Percentiles rank a stretch among this genome's conserved stretches.
Evolutionary conservation across 1,284 basidiomycete species (phyloP).

Genomic region (Ustilago tritici): DNA sequence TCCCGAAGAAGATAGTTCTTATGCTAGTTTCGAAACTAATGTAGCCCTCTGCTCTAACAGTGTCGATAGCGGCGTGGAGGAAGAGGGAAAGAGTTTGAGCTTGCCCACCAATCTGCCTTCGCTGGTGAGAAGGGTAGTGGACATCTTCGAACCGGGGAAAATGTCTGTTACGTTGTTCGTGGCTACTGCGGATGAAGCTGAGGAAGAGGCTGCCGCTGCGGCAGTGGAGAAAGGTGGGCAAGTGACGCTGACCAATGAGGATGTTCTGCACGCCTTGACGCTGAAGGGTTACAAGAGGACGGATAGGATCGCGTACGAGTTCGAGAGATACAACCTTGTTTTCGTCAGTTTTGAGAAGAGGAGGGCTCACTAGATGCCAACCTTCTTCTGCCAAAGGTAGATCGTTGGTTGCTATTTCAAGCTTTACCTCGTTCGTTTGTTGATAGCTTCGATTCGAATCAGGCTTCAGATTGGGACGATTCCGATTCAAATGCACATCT

Average conservation of each 20-base stretch:
- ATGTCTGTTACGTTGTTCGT: conserved; percentile 93
- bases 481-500: conserved; percentile 1
- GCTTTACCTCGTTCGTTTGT: no score
- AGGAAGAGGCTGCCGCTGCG: conserved; percentile 12
- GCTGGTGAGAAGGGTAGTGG: conserved; percentile 86
- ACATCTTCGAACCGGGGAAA: conserved; percentile 90
- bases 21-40: conserved; percentile 98
- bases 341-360: conserved; percentile 70
- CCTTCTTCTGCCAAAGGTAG: not conserved
- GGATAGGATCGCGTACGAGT: conserved; percentile 98
- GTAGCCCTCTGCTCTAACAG: conserved; percentile 76
- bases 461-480: not conserved
- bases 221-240: conserved; percentile 26
- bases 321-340: conserved; percentile 92
- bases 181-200: conserved; percentile 71
- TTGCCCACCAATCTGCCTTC: conserved; percentile 73
- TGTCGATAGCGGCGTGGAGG: conserved; percentile 62
- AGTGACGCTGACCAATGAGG: conserved; percentile 52
- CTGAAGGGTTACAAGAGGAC: conserved; percentile 75
- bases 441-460: no score
- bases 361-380: conserved; percentile 1
- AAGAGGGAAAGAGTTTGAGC: conserved; percentile 19
- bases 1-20: conserved; percentile 95
- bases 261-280: conserved; percentile 63
- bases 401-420: no score